Evolutionary conservation across 1,139 yeast species (phyloP).

Genomic region (Yamadazyma atlantica): DNA sequence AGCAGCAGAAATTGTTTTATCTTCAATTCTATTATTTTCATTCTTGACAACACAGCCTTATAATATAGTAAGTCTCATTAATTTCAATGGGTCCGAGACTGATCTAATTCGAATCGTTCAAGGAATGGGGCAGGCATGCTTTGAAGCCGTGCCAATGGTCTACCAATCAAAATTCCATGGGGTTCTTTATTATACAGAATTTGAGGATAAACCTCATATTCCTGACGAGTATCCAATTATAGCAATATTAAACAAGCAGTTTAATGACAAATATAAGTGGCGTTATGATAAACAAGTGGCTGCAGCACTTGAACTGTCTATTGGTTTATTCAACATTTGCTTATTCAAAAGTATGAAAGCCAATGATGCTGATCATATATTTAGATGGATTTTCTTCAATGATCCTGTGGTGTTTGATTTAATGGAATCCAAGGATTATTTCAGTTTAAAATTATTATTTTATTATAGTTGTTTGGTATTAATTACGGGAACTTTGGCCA

Average conservation of each 20-base stretch:
- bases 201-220: background rate
- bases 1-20: background rate
- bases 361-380: conserved; percentile 17
- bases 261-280: background rate
- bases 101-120: conserved; percentile 7
- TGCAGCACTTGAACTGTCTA: background rate
- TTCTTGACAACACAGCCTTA: background rate
- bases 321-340: conserved; percentile 9
- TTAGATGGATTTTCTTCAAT: conserved; percentile 23
- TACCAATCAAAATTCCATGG: conserved; percentile 5
- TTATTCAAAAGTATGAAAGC: conserved; percentile 5
- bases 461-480: conserved; percentile 20
- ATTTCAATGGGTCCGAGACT: conserved; percentile 4
- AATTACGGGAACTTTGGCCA: conserved; percentile 17
- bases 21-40: background rate
- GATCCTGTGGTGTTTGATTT: conserved; percentile 12
- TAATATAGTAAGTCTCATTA: too few species aligned
- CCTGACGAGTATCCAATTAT: background rate
- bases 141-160: conserved; percentile 1
- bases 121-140: conserved; percentile 3
- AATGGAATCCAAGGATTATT: conserved; percentile 19
- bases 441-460: conserved; percentile 25
- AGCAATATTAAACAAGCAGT: background rate
- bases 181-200: conserved; percentile 2
- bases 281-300: background rate